Evolutionary conservation across 805 yeast genomes (phyloP).

Genomic region (Sugiyamaella boreocaroliniensis): DNA sequence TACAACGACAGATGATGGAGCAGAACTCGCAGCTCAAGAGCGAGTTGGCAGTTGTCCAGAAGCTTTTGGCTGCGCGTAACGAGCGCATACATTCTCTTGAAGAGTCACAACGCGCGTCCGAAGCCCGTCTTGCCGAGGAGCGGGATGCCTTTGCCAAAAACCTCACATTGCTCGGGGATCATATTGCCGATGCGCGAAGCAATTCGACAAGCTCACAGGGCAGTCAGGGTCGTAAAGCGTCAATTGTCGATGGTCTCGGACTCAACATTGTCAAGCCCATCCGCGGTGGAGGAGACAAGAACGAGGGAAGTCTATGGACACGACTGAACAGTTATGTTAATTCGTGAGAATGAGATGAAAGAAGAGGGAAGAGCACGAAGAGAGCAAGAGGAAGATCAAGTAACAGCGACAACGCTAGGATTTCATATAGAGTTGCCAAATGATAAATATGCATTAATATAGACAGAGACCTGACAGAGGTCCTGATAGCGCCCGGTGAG

Average conservation of each 20-base stretch:
- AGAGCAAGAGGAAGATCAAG: too few species aligned
- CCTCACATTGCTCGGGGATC: constrained; percentile 15
- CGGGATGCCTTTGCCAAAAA: constrained; percentile 40
- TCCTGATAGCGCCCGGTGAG: neutral
- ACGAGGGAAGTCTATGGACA: constrained; percentile 11
- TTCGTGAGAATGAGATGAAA: neutral
- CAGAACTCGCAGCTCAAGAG: constrained; percentile 52
- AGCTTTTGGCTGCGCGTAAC: constrained; percentile 51
- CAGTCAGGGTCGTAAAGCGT: neutral
- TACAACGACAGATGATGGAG: constrained; percentile 54
- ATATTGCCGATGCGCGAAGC: constrained; percentile 4
- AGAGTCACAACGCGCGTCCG: constrained; percentile 38
- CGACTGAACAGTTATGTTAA: constrained; percentile 11
- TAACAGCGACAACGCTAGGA: too few species aligned
- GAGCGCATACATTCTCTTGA: constrained; percentile 52
- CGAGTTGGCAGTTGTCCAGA: constrained; percentile 49
- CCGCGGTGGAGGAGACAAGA: constrained; percentile 41
- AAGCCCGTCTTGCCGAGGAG: constrained; percentile 42
- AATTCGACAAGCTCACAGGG: neutral
- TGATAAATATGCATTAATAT: constrained; percentile 1
- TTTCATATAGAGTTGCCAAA: neutral
- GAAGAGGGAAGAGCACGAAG: too few species aligned
- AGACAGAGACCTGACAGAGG: neutral
- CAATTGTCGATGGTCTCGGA: neutral
- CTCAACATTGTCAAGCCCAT: constrained; percentile 50